A percentile compares a stretch with the other conserved stretches of the same genome.
These are phyloP conservation scores for Penstemon davidsonii DNA, from an alignment of 257 asterid species.

Conservation along the genomic window DNA sequence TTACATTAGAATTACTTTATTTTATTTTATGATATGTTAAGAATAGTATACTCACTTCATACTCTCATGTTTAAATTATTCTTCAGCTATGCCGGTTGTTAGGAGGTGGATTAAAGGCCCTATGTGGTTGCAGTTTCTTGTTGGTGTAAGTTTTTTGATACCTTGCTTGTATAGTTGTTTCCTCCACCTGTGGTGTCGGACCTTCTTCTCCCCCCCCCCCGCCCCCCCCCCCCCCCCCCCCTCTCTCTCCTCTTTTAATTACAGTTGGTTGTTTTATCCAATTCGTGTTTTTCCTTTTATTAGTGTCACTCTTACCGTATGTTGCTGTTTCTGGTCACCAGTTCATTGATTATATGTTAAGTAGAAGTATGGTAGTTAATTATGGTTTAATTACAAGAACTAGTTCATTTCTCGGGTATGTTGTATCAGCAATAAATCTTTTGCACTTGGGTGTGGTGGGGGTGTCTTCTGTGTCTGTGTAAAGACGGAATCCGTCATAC, in stretches of 20 bases:
- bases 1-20: not conserved
- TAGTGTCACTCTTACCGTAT: not conserved
- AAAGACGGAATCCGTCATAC: not conserved
- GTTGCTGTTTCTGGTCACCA: not conserved
- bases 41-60: conserved; percentile 12
- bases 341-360: not conserved
- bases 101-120: conserved; percentile 81
- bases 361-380: conserved; percentile 1
- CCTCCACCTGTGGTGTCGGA: conserved; percentile 1
- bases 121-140: conserved; percentile 84
- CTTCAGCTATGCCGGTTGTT: conserved; percentile 84
- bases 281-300: not conserved
- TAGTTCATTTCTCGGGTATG: not conserved
- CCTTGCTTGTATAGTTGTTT: not conserved
- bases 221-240: not conserved
- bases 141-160: conserved; percentile 63
- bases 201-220: conserved; percentile 1
- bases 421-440: not conserved
- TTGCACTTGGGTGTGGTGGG: not conserved
- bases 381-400: not conserved
- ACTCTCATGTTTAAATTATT: conserved; percentile 9
- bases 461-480: not conserved
- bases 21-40: not conserved
- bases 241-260: conserved; percentile 4
- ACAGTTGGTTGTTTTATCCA: conserved; percentile 5